Evolutionary conservation across 768 basidiomycete genomes (phyloP).

Genomic region (Suillus placidus): DNA sequence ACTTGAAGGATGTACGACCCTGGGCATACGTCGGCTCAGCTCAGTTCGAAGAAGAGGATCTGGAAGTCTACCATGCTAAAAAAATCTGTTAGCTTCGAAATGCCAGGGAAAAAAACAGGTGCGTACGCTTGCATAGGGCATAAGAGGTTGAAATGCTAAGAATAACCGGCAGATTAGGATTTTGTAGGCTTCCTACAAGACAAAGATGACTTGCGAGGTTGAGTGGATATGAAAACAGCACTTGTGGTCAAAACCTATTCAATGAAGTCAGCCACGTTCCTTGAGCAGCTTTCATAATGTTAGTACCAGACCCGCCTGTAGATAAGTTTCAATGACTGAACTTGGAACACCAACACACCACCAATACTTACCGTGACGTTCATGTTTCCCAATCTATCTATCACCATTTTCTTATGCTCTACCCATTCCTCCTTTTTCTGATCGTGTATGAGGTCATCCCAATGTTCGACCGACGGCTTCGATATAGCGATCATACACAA

Average conservation of each 20-base stretch:
- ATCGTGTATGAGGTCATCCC: background rate
- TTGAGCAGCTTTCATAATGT: background rate
- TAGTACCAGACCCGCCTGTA: background rate
- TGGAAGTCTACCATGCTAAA: background rate
- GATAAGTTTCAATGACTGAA: background rate
- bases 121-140: background rate
- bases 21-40: background rate
- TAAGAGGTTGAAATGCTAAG: conserved; percentile 1
- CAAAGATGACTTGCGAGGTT: background rate
- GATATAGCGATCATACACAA: conserved; percentile 1
- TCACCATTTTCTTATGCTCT: conserved; percentile 1
- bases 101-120: background rate
- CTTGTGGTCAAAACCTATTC: conserved; percentile 4
- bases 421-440: background rate
- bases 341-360: background rate
- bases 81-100: background rate
- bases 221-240: background rate
- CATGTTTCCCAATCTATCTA: background rate
- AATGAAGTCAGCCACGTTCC: background rate
- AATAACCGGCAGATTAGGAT: background rate
- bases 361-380: background rate
- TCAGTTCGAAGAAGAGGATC: background rate
- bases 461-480: background rate
- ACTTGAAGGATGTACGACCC: conserved; percentile 5
- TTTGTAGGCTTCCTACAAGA: background rate